These are phyloP conservation scores for Vigna unguiculata DNA, from an alignment of 306 rosid species.

Conservation along the genomic window DNA sequence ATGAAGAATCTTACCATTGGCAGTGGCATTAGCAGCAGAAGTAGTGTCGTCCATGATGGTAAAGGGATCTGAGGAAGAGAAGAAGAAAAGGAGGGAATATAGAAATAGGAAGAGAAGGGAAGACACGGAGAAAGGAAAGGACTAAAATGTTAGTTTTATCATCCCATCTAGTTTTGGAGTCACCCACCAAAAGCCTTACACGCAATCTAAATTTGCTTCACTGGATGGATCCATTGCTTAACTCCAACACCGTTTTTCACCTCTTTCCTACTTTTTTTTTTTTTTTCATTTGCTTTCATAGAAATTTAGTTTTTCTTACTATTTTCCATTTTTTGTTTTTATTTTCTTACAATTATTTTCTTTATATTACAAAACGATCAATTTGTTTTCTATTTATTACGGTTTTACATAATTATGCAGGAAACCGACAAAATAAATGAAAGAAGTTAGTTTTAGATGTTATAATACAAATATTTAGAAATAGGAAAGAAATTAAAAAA, in stretches of 20 bases:
- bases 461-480: too few species aligned
- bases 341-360: too few species aligned
- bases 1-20: conserved; percentile 52
- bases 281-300: neutral
- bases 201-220: neutral
- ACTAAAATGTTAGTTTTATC: neutral
- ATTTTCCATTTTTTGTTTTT: too few species aligned
- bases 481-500: too few species aligned
- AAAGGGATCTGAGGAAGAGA: conserved; percentile 15
- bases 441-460: too few species aligned
- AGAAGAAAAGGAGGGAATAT: conserved; percentile 17
- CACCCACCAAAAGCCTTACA: neutral
- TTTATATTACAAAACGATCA: too few species aligned
- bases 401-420: too few species aligned
- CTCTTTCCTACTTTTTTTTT: too few species aligned
- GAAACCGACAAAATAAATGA: too few species aligned
- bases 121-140: too few species aligned
- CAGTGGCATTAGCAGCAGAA: conserved; percentile 49
- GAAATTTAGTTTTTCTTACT: too few species aligned
- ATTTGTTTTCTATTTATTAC: too few species aligned
- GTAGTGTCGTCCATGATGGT: conserved; percentile 53
- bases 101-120: conserved; percentile 18
- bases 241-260: neutral
- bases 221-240: neutral
- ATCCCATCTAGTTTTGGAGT: neutral